These are phyloP conservation scores for Leccinum obscurum DNA, from an alignment of 768 basidiomycete species.

Conservation along the genomic window DNA sequence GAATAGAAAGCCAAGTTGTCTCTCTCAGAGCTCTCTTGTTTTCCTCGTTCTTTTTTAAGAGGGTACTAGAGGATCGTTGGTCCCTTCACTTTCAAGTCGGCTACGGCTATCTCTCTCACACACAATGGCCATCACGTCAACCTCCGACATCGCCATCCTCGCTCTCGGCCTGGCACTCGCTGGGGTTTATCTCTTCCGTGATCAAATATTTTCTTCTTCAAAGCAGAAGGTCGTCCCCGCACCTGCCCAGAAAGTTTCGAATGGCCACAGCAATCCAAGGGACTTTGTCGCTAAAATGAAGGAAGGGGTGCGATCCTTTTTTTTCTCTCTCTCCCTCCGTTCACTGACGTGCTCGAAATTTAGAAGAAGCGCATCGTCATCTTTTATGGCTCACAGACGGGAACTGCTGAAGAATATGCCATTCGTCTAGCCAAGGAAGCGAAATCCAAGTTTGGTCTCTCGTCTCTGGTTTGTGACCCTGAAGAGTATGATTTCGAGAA, in stretches of 20 bases:
- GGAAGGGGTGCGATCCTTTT: slow-evolving; percentile 62
- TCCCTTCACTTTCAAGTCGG: neutral
- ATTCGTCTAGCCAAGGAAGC: slow-evolving; percentile 98
- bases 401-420: slow-evolving; percentile 97
- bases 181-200: slow-evolving; percentile 79
- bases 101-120: neutral
- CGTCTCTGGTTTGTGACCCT: slow-evolving; percentile 95
- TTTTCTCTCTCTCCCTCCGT: slow-evolving; percentile 2
- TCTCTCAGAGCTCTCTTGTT: slow-evolving; percentile 19
- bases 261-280: slow-evolving; percentile 83
- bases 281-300: slow-evolving; percentile 97
- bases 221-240: slow-evolving; percentile 58
- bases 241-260: slow-evolving; percentile 44
- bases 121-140: slow-evolving; percentile 59
- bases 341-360: slow-evolving; percentile 3
- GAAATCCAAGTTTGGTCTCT: slow-evolving; percentile 92
- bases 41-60: slow-evolving; percentile 2
- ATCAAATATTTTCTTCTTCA: slow-evolving; percentile 68
- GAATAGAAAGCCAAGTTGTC: slow-evolving; percentile 8
- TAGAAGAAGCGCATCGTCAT: slow-evolving; percentile 97
- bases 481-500: slow-evolving; percentile 99
- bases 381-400: slow-evolving; percentile 98
- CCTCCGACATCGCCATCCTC: slow-evolving; percentile 74
- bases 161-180: slow-evolving; percentile 74
- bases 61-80: neutral